These are phyloP conservation scores for Vitis labrusca DNA, from an alignment of 164 flowering plant species.

Conservation along the genomic window DNA sequence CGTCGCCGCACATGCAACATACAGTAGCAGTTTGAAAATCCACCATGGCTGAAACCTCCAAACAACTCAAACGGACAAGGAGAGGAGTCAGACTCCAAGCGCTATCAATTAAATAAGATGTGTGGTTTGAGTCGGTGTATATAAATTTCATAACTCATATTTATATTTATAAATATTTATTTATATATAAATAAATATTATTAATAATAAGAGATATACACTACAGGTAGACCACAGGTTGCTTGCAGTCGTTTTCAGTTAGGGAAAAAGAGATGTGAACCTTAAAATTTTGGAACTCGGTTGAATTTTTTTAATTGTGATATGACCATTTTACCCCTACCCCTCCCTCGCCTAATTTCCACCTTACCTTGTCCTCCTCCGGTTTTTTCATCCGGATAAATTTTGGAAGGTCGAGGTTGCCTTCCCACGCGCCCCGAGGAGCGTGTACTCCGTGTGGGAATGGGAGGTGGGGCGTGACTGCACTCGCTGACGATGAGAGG, in stretches of 20 bases:
- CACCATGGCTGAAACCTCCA: slow-evolving; percentile 48
- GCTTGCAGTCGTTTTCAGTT: slow-evolving; percentile 74
- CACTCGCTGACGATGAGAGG: too few relatives aligned
- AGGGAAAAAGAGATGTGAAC: slow-evolving; percentile 25
- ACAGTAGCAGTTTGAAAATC: slow-evolving; percentile 56
- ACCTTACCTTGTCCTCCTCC: too few relatives aligned
- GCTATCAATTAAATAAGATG: background rate
- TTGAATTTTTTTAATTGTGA: too few relatives aligned
- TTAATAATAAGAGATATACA: slow-evolving; percentile 2
- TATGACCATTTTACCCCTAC: too few relatives aligned
- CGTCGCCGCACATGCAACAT: slow-evolving; percentile 97
- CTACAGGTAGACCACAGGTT: slow-evolving; percentile 50
- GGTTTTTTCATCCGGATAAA: too few relatives aligned
- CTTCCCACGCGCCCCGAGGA: too few relatives aligned
- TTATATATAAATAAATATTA: background rate
- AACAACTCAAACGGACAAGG: background rate
- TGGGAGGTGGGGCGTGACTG: too few relatives aligned
- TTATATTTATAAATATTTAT: background rate
- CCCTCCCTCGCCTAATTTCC: too few relatives aligned
- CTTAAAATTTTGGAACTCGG: slow-evolving; percentile 15
- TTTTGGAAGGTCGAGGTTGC: too few relatives aligned
- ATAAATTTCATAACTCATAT: background rate
- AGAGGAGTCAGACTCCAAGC: background rate
- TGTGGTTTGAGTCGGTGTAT: slow-evolving; percentile 39
- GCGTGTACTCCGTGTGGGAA: too few relatives aligned